A percentile compares a stretch with the other conserved stretches of the same genome.
These are phyloP conservation scores for Solanum corneliomulleri DNA, from an alignment of 257 asterid genomes.

Conservation along the genomic window DNA sequence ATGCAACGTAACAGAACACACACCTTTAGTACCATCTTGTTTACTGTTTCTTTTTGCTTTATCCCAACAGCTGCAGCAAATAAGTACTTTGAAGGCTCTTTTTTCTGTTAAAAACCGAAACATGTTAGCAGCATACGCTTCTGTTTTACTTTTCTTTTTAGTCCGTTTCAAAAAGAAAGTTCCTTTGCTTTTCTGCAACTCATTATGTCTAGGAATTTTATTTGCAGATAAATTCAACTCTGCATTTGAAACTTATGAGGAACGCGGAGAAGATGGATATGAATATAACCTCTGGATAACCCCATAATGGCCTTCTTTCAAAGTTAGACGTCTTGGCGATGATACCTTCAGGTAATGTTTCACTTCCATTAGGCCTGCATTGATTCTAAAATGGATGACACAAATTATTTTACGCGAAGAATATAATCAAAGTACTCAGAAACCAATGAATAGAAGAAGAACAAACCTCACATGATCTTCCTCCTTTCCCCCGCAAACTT, in stretches of 20 bases:
- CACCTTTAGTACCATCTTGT: constrained; percentile 59
- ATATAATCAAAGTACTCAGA: not conserved
- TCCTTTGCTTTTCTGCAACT: too few species aligned
- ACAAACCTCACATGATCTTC: constrained; percentile 46
- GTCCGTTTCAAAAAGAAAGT: not conserved
- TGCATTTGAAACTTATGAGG: not conserved
- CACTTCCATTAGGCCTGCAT: constrained; percentile 65
- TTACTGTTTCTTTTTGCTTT: constrained; percentile 57
- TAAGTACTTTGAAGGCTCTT: constrained; percentile 26
- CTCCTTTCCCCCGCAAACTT: constrained; percentile 11
- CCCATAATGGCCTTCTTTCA: constrained; percentile 80
- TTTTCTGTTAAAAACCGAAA: constrained; percentile 21
- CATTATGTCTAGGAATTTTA: not conserved
- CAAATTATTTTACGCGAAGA: constrained; percentile 1
- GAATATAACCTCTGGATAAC: constrained; percentile 55
- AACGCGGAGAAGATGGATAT: not conserved
- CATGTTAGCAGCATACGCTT: not conserved
- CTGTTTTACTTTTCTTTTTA: not conserved
- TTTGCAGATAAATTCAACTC: not conserved
- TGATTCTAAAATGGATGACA: constrained; percentile 31
- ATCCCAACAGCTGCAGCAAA: constrained; percentile 67
- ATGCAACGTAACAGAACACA: not conserved
- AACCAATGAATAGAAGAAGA: not conserved
- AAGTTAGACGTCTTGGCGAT: constrained; percentile 55
- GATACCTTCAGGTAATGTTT: constrained; percentile 63